These are phyloP conservation scores for Wickerhamiella azymoides DNA, from an alignment of 805 yeast species.

Conservation along the genomic window DNA sequence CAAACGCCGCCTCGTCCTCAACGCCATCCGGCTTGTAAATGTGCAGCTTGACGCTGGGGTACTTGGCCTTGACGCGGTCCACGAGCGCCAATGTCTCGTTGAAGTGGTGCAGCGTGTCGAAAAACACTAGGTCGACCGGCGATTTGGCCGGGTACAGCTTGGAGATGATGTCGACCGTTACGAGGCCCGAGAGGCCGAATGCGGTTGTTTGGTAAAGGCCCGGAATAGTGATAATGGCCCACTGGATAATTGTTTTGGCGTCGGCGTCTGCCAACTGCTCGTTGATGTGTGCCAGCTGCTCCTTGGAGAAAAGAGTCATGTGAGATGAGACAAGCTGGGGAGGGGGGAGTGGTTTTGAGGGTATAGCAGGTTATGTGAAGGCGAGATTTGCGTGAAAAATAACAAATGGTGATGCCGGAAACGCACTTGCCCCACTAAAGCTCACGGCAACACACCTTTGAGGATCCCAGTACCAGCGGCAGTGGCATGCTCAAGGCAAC, in stretches of 20 bases:
- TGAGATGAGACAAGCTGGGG: background rate
- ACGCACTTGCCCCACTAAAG: no score
- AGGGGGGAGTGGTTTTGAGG: background rate
- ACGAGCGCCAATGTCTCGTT: slow-evolving; percentile 82
- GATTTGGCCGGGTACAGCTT: slow-evolving; percentile 30
- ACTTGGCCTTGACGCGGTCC: slow-evolving; percentile 39
- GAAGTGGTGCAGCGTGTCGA: slow-evolving; percentile 87
- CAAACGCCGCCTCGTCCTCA: slow-evolving; percentile 47
- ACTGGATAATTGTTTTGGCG: slow-evolving; percentile 61
- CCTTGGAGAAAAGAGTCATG: slow-evolving; percentile 14
- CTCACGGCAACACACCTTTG: no score
- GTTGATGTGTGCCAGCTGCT: slow-evolving; percentile 56
- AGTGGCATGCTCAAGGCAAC: no score
- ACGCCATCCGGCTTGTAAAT: slow-evolving; percentile 53
- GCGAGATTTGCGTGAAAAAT: no score
- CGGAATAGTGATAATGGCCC: slow-evolving; percentile 81
- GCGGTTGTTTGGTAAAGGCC: slow-evolving; percentile 83
- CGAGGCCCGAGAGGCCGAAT: slow-evolving; percentile 85
- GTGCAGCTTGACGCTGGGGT: slow-evolving; percentile 43
- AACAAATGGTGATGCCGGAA: no score
- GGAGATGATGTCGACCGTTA: slow-evolving; percentile 69
- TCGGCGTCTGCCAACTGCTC: slow-evolving; percentile 37
- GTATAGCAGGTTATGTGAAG: no score
- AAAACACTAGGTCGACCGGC: slow-evolving; percentile 62
- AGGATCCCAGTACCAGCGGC: no score